phyloP scores from a whole-genome alignment of 768 basidiomycete genomes.

The Steccherinum ochraceum region DNA sequence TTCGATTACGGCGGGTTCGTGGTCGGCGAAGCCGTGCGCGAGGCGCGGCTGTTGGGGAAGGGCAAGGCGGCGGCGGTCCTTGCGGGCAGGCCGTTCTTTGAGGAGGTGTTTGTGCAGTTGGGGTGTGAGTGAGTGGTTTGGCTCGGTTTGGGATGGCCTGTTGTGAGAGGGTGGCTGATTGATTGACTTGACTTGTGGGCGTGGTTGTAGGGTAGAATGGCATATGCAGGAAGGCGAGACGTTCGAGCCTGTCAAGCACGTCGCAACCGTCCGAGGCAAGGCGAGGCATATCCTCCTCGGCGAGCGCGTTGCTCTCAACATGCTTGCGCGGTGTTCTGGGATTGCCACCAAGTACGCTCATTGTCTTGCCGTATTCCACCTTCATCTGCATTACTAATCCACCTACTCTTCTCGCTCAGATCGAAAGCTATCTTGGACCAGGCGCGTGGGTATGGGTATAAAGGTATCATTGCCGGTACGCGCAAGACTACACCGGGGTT shows the following conservation, averaged over 20 bases:
- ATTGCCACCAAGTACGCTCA: constrained; percentile 84
- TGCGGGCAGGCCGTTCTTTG: constrained; percentile 94
- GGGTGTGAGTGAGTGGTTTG: constrained; percentile 84
- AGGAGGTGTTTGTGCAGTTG: constrained; percentile 84
- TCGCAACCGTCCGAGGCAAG: constrained; percentile 89
- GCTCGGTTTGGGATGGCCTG: too few species aligned
- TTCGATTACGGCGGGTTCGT: constrained; percentile 97
- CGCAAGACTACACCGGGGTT: constrained; percentile 98
- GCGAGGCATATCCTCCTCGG: constrained; percentile 85
- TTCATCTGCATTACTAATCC: background rate
- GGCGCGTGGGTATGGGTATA: constrained; percentile 72
- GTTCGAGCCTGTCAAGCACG: constrained; percentile 74
- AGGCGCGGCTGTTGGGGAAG: constrained; percentile 89
- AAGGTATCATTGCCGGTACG: constrained; percentile 89
- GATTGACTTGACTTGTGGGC: background rate
- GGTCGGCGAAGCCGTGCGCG: constrained; percentile 82
- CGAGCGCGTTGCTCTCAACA: constrained; percentile 88
- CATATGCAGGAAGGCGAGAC: constrained; percentile 79
- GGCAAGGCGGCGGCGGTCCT: constrained; percentile 72
- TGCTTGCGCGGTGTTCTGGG: constrained; percentile 91
- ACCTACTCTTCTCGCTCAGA: constrained; percentile 38
- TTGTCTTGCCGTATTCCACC: background rate
- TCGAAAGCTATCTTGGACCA: constrained; percentile 78
- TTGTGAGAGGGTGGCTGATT: background rate
- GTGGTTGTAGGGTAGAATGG: constrained; percentile 88